These are phyloP conservation scores for Pseudozyma thailandica DNA, from an alignment of 1,284 basidiomycete species.

Conservation along the genomic window DNA sequence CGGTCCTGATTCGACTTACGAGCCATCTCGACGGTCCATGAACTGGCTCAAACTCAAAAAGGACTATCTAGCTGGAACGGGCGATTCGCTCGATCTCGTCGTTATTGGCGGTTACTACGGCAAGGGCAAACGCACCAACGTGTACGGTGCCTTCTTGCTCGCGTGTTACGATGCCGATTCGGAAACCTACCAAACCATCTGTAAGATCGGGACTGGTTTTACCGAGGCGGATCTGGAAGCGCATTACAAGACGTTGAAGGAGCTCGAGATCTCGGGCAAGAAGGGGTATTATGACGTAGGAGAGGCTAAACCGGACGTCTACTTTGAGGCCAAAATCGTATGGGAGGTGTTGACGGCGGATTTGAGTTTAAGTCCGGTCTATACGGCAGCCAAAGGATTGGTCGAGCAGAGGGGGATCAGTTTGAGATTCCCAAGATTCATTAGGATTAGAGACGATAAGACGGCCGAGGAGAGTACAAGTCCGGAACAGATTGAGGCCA, in stretches of 20 bases:
- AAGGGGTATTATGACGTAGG: conserved; percentile 75
- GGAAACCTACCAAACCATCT: conserved; percentile 70
- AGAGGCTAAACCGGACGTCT: conserved; percentile 65
- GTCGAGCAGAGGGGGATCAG: conserved; percentile 76
- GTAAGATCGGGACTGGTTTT: conserved; percentile 99
- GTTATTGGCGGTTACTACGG: conserved; percentile 97
- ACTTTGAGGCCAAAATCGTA: conserved; percentile 73
- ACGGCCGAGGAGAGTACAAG: conserved; percentile 87
- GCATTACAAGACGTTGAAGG: conserved; percentile 85
- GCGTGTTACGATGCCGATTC: conserved; percentile 64
- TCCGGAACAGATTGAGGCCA: conserved; percentile 93
- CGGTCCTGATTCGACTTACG: conserved; percentile 88
- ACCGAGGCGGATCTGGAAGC: conserved; percentile 82
- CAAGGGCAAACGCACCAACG: conserved; percentile 89
- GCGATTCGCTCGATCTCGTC: conserved; percentile 95
- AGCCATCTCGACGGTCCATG: conserved; percentile 90
- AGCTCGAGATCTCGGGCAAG: conserved; percentile 77
- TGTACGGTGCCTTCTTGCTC: conserved; percentile 66
- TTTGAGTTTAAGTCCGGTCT: conserved; percentile 93
- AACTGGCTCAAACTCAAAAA: conserved; percentile 89
- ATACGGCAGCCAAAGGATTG: conserved; percentile 90
- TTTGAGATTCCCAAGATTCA: conserved; percentile 92
- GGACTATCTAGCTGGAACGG: conserved; percentile 81
- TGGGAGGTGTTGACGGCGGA: conserved; percentile 99
- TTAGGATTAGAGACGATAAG: conserved; percentile 93